Base-by-base conservation (phyloP, 768 basidiomycete species). In the Boletus rubropictus region DNA sequence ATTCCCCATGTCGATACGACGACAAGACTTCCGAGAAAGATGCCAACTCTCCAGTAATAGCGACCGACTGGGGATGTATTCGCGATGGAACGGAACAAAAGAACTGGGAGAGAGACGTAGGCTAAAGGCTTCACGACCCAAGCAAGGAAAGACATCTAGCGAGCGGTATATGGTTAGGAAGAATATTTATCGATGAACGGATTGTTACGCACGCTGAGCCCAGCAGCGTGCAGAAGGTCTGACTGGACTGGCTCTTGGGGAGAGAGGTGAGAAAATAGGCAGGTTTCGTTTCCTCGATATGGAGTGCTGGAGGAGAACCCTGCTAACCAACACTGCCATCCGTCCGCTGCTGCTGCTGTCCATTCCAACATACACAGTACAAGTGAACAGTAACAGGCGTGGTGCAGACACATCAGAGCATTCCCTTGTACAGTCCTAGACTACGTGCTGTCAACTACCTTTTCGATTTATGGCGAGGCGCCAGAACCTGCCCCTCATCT, bases 1-100 rank as follows among this genome's bases (percentile, higher is more conserved):
- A 85, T 74, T 40, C 87, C 87, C 71, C 82, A 84, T 52, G 82
- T 77, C 4, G 86, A 86, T 50, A 82, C 79, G 20, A 82, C 70
- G 24, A 79, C 78, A 45, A 95, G 67, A 2, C 86, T 79, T 14
- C 82, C 80, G 36, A 88, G 65, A 64, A 89, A 96, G 35, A 86
- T 53, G n/a, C 76, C 74, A 35, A 83, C 62, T 50, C 86, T 81
- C 56, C 85, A 76, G 67, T 86, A 89, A 65, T 88, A 90, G 49
- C 81, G 76, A 18, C 75, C 78, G 35, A 71, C 60, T 18, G 81
- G 76, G 2, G 80, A 81, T 4, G 69, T 62, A 29, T 74, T 69
- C 8, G 84, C 73, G 48, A 85, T 69, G 35, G 78, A 76, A 38
- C 81, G 80, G 29, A 86, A 71, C 39, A 87, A 64, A 56, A 89